These are phyloP conservation scores for Diplogelasinospora grovesii DNA, from an alignment of 495 filamentous ascomycete species.

Conservation along the genomic window DNA sequence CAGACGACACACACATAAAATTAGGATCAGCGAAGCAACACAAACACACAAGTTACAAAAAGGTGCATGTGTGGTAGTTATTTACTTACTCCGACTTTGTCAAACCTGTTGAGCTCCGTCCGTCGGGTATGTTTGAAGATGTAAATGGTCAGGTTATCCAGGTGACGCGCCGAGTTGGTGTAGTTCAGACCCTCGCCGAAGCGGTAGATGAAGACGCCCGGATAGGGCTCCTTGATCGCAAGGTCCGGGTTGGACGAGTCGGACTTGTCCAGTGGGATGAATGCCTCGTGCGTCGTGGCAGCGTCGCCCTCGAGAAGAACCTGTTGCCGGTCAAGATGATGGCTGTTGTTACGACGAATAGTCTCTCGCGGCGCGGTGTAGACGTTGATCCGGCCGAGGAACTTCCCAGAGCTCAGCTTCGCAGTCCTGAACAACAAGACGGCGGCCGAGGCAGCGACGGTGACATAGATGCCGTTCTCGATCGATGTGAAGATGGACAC, in stretches of 20 bases:
- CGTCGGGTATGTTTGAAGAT: slow-evolving; percentile 37
- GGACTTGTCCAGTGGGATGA: slow-evolving; percentile 33
- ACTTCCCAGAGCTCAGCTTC: slow-evolving; percentile 37
- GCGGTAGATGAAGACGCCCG: slow-evolving; percentile 46
- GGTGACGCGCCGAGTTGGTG: slow-evolving; percentile 42
- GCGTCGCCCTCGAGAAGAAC: slow-evolving; percentile 2
- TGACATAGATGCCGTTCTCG: slow-evolving; percentile 48
- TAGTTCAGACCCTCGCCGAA: slow-evolving; percentile 49
- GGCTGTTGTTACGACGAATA: slow-evolving; percentile 5
- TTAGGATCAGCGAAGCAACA: slow-evolving; percentile 6
- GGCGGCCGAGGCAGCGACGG: slow-evolving; percentile 34
- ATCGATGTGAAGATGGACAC: slow-evolving; percentile 45
- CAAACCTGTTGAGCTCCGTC: slow-evolving; percentile 27
- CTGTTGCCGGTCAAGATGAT: neutral
- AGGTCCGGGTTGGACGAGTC: slow-evolving; percentile 40
- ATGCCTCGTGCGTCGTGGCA: slow-evolving; percentile 33
- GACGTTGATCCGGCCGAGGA: slow-evolving; percentile 29
- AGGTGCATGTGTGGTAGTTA: too few species aligned
- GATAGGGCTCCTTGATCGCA: slow-evolving; percentile 33
- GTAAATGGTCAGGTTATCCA: slow-evolving; percentile 38
- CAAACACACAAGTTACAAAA: neutral
- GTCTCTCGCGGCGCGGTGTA: slow-evolving; percentile 9
- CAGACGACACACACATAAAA: too few species aligned
- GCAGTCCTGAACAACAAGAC: slow-evolving; percentile 42
- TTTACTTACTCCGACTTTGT: slow-evolving; percentile 34